A percentile compares a stretch with the other conserved stretches of the same genome.
Conservation (phyloP, 2,329 filamentous ascomycete species). For the Penicillium verrucosum region DNA sequence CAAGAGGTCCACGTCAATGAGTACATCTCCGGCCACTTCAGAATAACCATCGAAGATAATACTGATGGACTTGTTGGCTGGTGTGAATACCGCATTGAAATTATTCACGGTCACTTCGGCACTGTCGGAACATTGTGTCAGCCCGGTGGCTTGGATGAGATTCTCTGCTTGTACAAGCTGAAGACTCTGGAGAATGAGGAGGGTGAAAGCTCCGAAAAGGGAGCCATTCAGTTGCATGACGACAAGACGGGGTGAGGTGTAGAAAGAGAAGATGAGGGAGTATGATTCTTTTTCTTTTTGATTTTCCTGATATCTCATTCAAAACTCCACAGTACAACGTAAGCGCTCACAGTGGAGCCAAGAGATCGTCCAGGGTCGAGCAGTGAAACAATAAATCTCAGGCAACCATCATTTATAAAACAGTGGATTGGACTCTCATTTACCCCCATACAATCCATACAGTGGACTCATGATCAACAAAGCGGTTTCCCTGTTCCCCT, state of each 20-base stretch:
- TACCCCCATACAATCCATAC: too few relatives aligned
- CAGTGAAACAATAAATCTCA: conserved; percentile 1
- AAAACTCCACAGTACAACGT: conserved; percentile 13
- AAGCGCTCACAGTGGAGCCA: conserved; percentile 9
- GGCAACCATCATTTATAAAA: background rate
- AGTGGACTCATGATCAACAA: background rate
- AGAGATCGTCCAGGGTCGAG: conserved; percentile 1
- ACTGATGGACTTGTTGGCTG: conserved; percentile 43
- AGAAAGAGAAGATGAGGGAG: background rate
- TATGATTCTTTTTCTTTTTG: background rate
- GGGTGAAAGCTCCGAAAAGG: conserved; percentile 1
- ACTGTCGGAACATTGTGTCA: conserved; percentile 19
- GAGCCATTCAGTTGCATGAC: conserved; percentile 6
- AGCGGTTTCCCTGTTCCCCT: too few relatives aligned
- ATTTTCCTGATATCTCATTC: conserved; percentile 10
- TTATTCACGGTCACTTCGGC: conserved; percentile 15
- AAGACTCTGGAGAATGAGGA: conserved; percentile 5
- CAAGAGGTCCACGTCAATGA: conserved; percentile 69
- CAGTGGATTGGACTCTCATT: background rate
- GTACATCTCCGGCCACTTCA: conserved; percentile 77
- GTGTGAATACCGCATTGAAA: conserved; percentile 40
- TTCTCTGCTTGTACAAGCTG: conserved; percentile 12
- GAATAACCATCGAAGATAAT: conserved; percentile 73
- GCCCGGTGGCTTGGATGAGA: conserved; percentile 17
- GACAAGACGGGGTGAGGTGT: conserved; percentile 2